Conservation (phyloP, 2,329 filamentous ascomycete species). For the Sporothrix mexicana region DNA sequence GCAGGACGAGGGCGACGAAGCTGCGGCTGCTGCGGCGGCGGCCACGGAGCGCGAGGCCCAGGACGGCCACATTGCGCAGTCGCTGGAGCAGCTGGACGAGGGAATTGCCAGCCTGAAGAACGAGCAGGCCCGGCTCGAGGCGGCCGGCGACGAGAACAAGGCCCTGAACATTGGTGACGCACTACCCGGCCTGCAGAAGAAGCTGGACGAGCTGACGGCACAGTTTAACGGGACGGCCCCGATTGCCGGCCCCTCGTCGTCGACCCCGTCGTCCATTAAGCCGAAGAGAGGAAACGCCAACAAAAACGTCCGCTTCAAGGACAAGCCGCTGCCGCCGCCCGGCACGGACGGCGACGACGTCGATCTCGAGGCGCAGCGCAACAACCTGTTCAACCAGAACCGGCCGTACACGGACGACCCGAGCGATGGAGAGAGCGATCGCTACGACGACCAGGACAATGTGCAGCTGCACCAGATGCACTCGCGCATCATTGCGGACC, state of each 20-base stretch:
- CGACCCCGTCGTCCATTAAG: conserved; percentile 42
- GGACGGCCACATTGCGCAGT: conserved; percentile 87
- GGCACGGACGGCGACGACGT: conserved; percentile 41
- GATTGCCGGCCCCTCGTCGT: conserved; percentile 32
- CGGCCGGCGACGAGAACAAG: conserved; percentile 66
- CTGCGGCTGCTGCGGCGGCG: background rate
- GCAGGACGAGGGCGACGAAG: conserved; percentile 57
- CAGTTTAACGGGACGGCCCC: conserved; percentile 75
- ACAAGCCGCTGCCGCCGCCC: conserved; percentile 65
- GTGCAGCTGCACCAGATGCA: conserved; percentile 88
- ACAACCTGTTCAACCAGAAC: conserved; percentile 52
- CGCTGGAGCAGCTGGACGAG: conserved; percentile 82
- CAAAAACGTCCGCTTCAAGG: conserved; percentile 88
- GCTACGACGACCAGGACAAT: conserved; percentile 66
- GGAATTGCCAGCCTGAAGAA: conserved; percentile 74
- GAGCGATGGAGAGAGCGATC: conserved; percentile 57
- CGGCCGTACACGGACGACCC: conserved; percentile 74
- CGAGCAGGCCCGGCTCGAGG: conserved; percentile 67
- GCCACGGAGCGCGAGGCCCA: conserved; percentile 63
- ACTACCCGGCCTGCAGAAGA: conserved; percentile 70
- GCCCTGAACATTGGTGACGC: conserved; percentile 64
- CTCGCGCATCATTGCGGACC: conserved; percentile 77
- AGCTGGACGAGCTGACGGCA: conserved; percentile 75
- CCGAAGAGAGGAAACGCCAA: conserved; percentile 50
- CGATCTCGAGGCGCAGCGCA: conserved; percentile 49